A percentile compares a stretch with the other conserved stretches of the same genome.
Conservation (phyloP, 2,329 filamentous ascomycete species). For the Calonectria leucothoes region DNA sequence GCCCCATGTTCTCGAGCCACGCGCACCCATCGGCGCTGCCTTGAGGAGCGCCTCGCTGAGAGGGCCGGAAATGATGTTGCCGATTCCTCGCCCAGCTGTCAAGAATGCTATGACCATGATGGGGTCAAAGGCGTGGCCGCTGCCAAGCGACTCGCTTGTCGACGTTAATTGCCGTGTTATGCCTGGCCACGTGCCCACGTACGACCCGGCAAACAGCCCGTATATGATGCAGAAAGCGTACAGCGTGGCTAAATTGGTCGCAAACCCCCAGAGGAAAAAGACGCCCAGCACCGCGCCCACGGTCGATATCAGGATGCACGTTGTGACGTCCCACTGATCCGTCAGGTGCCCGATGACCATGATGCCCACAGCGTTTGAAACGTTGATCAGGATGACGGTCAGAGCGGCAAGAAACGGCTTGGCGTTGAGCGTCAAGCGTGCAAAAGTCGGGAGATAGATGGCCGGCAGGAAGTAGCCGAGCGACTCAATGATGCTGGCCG, state of each 20-base stretch:
- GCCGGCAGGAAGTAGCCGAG: slow-evolving; percentile 70
- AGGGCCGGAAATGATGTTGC: slow-evolving; percentile 67
- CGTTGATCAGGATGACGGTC: slow-evolving; percentile 66
- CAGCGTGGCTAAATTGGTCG: slow-evolving; percentile 61
- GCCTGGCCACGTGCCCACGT: slow-evolving; percentile 68
- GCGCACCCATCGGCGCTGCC: slow-evolving; percentile 52
- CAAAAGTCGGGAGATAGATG: slow-evolving; percentile 69
- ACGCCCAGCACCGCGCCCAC: slow-evolving; percentile 63
- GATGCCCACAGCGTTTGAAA: slow-evolving; percentile 64
- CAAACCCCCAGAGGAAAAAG: slow-evolving; percentile 69
- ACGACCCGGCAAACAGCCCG: slow-evolving; percentile 72
- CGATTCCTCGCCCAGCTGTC: slow-evolving; percentile 66
- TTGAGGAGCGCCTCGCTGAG: slow-evolving; percentile 62
- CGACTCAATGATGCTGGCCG: slow-evolving; percentile 66
- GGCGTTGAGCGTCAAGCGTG: slow-evolving; percentile 56
- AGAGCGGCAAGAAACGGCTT: slow-evolving; percentile 59
- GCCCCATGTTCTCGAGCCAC: slow-evolving; percentile 53
- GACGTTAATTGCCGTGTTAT: slow-evolving; percentile 54
- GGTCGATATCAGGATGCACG: slow-evolving; percentile 65
- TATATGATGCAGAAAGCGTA: slow-evolving; percentile 70
- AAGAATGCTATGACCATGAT: slow-evolving; percentile 66
- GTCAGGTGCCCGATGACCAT: slow-evolving; percentile 54
- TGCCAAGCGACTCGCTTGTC: slow-evolving; percentile 8
- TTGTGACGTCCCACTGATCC: slow-evolving; percentile 60
- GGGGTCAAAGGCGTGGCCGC: slow-evolving; percentile 46